Evolutionary conservation across 257 asterid species (phyloP).

Genomic region (Solanum clarkiae): DNA sequence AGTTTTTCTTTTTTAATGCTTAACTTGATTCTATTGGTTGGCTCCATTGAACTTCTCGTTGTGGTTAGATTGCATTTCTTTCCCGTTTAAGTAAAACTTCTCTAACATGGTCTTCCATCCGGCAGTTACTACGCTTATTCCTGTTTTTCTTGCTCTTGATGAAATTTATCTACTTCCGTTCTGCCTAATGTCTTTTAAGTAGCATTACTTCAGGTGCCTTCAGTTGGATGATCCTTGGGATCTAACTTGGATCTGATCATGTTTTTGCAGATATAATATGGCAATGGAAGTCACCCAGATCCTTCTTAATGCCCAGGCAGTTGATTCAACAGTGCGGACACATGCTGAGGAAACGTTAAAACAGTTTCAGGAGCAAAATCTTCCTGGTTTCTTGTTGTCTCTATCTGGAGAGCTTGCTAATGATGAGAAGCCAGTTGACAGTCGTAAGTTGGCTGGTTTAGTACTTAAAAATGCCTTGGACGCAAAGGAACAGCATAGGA

Average conservation of each 20-base stretch:
- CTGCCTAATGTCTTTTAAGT: not conserved
- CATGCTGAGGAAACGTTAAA: slow-evolving; percentile 65
- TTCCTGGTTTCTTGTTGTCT: slow-evolving; percentile 57
- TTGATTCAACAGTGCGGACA: slow-evolving; percentile 58
- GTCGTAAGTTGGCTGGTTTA: slow-evolving; percentile 77
- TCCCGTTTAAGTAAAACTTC: not conserved
- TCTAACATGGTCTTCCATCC: not conserved
- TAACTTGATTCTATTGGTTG: not conserved
- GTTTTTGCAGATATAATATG: slow-evolving; percentile 30
- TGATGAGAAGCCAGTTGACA: slow-evolving; percentile 74
- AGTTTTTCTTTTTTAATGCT: not conserved
- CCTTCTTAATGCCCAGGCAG: slow-evolving; percentile 71
- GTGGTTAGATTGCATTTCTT: not conserved
- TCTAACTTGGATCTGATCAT: not conserved
- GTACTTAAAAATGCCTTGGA: slow-evolving; percentile 73
- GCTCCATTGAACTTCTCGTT: not conserved
- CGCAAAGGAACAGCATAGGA: slow-evolving; percentile 78
- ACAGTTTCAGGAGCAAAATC: slow-evolving; percentile 89
- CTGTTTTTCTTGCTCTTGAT: not conserved
- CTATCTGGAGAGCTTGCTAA: slow-evolving; percentile 66
- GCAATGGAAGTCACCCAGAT: slow-evolving; percentile 82
- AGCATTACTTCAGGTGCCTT: not conserved
- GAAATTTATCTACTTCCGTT: not conserved
- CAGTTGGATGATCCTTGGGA: not conserved
- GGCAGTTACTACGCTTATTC: not conserved